Evolutionary conservation across 1,284 basidiomycete genomes (phyloP), one percentile per base, ranked within the genome.

Genomic region (Takashimella koratensis): DNA sequence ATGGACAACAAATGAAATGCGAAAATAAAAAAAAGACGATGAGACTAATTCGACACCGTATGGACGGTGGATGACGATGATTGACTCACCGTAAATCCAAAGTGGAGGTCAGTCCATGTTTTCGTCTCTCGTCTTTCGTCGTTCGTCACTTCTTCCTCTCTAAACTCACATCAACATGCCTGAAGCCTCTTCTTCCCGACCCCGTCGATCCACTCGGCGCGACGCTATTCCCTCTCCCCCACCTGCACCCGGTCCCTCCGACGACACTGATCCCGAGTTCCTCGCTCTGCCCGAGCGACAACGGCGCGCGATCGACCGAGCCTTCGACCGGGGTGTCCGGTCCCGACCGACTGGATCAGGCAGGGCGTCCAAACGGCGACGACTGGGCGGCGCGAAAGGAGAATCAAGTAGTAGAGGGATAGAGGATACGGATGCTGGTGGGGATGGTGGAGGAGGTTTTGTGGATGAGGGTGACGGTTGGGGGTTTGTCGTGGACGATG

Each of bases 181-280:
- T 8, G 16, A 8, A 36, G 30, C 30, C 8, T 36, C 30, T 16
- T 36, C 30, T 8, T 36, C 30, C 30, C 30, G 30, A 8, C 30
- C 30, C 30, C 30, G 30, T 8, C 8, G 30, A 36, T 36, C 30
- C 16, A 36, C 30, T 8, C 8, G 30, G 30, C 30, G 30, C 8
- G 30, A 47, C 30, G 22, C n/a, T 26, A 39, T 39, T n/a, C 20
- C 13, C 13, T 22, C 47, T 23, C 20, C 43, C 16, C 42, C 45
- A 26, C 25, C 27, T n/a, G 30, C 44, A 12, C 27, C 19, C 22
- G 47, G 27, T 20, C 13, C 27, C 16, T 36, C 42, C 8, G 45
- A 48, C 5, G 64, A 68, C 39, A 64, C 54, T 3, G 75, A 76
- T 52, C 65, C 71, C n/a, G 75, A 76, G 11, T 76, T 68, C 43